Evolutionary conservation across 1,284 basidiomycete genomes (phyloP).

Genomic region (Gastroboletus turbinatus): DNA sequence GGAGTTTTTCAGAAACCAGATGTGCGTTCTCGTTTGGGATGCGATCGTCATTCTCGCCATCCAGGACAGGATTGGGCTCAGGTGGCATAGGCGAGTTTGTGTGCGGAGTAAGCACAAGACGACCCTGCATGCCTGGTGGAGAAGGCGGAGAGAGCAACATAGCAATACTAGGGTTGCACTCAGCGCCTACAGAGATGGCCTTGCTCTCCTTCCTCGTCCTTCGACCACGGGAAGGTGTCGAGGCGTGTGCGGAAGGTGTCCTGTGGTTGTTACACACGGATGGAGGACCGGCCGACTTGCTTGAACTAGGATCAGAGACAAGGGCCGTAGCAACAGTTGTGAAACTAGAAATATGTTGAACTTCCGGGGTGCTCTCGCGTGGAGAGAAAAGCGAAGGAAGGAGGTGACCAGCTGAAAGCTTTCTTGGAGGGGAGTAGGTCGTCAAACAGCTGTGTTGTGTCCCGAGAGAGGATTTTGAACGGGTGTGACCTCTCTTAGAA

Average conservation of each 20-base stretch:
- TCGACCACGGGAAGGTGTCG: constrained; percentile 17
- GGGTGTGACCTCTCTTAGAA: constrained; percentile 12
- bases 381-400: constrained; percentile 18
- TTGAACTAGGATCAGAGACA: constrained; percentile 2
- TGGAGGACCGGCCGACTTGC: not conserved
- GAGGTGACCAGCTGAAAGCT: constrained; percentile 15
- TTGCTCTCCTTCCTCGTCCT: constrained; percentile 15
- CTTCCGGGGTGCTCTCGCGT: constrained; percentile 1
- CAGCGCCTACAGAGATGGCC: not conserved
- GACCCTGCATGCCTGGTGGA: constrained; percentile 12
- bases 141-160: constrained; percentile 29
- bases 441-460: not conserved
- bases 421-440: constrained; percentile 10
- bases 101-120: constrained; percentile 2
- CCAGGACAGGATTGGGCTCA: not conserved
- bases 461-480: constrained; percentile 20
- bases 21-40: not conserved
- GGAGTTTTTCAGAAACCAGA: constrained; percentile 5
- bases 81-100: constrained; percentile 3
- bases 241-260: not conserved
- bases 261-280: not conserved
- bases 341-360: constrained; percentile 10
- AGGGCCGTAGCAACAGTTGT: constrained; percentile 12
- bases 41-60: not conserved
- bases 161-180: constrained; percentile 15